A percentile compares a stretch with the other conserved stretches of the same genome.
Conservation (phyloP, 768 basidiomycete genomes). For the Serendipita indica region DNA sequence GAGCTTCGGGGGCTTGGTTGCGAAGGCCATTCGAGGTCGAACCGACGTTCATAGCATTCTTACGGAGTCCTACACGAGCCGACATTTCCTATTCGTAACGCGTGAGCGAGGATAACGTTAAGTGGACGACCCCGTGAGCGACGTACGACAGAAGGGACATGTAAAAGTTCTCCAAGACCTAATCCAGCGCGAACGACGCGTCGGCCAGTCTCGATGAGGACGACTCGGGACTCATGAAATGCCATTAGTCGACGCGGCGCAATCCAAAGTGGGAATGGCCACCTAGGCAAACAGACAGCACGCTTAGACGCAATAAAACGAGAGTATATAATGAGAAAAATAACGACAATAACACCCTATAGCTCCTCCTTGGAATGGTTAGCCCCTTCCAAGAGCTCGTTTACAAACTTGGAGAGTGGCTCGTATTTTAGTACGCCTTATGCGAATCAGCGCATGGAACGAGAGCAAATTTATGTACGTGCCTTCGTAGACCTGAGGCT, state of each 20-base stretch:
- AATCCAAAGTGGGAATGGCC: neutral
- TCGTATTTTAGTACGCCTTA: constrained; percentile 61
- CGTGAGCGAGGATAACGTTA: too few relatives aligned
- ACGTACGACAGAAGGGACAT: constrained; percentile 60
- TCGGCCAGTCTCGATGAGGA: constrained; percentile 66
- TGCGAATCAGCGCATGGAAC: neutral
- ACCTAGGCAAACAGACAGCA: neutral
- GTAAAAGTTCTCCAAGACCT: constrained; percentile 68
- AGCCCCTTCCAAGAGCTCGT: constrained; percentile 52
- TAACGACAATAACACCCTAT: neutral
- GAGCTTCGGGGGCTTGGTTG: constrained; percentile 27
- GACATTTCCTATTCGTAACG: constrained; percentile 47
- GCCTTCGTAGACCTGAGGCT: constrained; percentile 57
- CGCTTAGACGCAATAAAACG: neutral
- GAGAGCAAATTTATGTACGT: constrained; percentile 11
- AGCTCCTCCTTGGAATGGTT: neutral
- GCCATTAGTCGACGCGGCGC: constrained; percentile 19
- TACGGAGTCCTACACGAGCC: constrained; percentile 67
- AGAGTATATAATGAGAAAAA: neutral
- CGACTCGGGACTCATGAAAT: constrained; percentile 67
- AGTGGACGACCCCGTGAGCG: constrained; percentile 9
- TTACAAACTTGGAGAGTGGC: constrained; percentile 57
- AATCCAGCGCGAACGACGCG: constrained; percentile 59
- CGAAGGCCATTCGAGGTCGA: constrained; percentile 1
- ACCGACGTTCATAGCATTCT: constrained; percentile 14